Base-by-base conservation (phyloP, 306 rosid species). In the Purshia tridentata region DNA sequence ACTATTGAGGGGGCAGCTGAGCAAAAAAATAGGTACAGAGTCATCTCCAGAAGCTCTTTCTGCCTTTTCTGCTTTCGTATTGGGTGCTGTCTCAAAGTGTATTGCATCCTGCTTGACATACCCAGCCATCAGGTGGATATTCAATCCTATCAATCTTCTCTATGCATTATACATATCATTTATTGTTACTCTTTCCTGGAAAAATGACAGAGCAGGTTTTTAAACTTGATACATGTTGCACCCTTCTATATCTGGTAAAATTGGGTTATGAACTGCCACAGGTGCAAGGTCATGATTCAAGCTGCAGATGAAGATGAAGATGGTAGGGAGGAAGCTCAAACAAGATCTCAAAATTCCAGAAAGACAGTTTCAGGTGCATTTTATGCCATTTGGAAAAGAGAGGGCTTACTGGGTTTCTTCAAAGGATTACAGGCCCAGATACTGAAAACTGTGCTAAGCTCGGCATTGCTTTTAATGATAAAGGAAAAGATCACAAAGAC, bases 11-110 rank as follows among this genome's bases (percentile, higher is more conserved):
- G 74, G 70, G 48, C 82, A 82, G 85, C 52, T 51, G 80, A 88
- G 85, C 78, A 85, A 73, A 44, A 79, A 76, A 80, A 65, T 84
- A 6, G 83, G 86, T 55, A 39, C 48, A 52, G 81, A 81, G 79
- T 86, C 91, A 37, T 88, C 96, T 77, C 90, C 94, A 0, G 94
- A 84, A 82, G 86, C 89, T 72, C 94, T 93, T 58, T 89, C 98
- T 72, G 96, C 98, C 20, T 77, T 84, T 80, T 80, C 82, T 76
- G 98, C 97, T 78, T 93, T 93, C 68, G 16, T 86, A 68, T 78
- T 93, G 40, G 98, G 97, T 69, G 98, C 98, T 37, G 84, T 89
- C 79, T 88, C 98, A 66, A 93, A 93, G 84, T 91, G 98, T 73
- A 89, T 86, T 5, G 97, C 98, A 16, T 88, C 98, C 15, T 74